phyloP scores from a whole-genome alignment of 208 protist genomes.

The Endotrypanum monterogeii region DNA sequence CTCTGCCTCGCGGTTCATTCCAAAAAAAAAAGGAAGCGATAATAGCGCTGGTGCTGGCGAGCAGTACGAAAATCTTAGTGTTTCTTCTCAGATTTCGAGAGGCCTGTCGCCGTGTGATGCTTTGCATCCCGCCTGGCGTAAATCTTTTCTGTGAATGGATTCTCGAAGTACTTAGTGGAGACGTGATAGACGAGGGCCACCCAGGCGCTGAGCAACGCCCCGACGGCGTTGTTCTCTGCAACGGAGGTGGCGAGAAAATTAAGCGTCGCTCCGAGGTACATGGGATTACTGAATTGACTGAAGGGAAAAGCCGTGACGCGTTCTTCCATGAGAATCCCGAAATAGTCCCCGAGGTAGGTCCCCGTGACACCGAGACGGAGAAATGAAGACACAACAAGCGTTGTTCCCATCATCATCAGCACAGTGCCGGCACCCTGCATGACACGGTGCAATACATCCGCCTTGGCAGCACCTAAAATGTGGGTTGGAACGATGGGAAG shows the following conservation, averaged over 20 bases:
- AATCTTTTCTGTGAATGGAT: slow-evolving; percentile 91
- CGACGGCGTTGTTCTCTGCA: slow-evolving; percentile 63
- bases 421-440: slow-evolving; percentile 34
- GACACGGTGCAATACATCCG: neutral
- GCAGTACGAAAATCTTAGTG: neutral
- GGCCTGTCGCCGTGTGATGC: neutral
- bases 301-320: slow-evolving; percentile 93
- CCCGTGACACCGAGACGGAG: slow-evolving; percentile 87
- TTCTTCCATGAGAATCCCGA: slow-evolving; percentile 89
- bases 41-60: too few species aligned
- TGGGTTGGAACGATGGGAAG: slow-evolving; percentile 29
- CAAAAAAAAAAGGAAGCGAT: too few species aligned
- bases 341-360: slow-evolving; percentile 96
- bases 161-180: slow-evolving; percentile 87
- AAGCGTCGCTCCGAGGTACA: slow-evolving; percentile 93
- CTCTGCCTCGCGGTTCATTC: too few species aligned
- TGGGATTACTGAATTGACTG: slow-evolving; percentile 91
- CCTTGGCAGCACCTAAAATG: slow-evolving; percentile 1
- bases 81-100: neutral
- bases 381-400: slow-evolving; percentile 78
- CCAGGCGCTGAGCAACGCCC: slow-evolving; percentile 64
- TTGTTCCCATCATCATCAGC: slow-evolving; percentile 52
- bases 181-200: slow-evolving; percentile 89
- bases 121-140: slow-evolving; percentile 45
- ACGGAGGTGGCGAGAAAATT: slow-evolving; percentile 86